Percentiles rank a stretch among this genome's conserved stretches.
Conservation (phyloP, 78 protist genomes). For the Bodo saltans region DNA sequence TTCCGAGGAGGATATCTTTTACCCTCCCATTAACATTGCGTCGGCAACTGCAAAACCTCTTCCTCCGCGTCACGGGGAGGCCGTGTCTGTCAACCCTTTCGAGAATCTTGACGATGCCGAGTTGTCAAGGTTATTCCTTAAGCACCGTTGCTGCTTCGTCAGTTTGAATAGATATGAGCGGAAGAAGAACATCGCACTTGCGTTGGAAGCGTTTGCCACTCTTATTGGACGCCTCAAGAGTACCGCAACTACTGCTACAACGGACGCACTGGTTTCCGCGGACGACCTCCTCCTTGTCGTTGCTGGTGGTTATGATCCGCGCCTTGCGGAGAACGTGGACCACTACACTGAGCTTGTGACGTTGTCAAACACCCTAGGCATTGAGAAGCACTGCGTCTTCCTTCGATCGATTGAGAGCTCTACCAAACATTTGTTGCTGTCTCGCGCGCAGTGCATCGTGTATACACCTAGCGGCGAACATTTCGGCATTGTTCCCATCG, state of each 20-base stretch:
- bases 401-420: conserved; percentile 40
- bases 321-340: conserved; percentile 76
- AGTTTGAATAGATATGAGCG: conserved; percentile 93
- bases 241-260: not conserved
- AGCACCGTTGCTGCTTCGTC: conserved; percentile 33
- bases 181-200: conserved; percentile 86
- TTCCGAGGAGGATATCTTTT: conserved; percentile 45
- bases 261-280: too few relatives aligned
- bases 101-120: not conserved
- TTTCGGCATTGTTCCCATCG: conserved; percentile 98
- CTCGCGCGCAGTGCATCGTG: conserved; percentile 39
- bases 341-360: conserved; percentile 54
- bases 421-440: conserved; percentile 16
- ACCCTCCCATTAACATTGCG: conserved; percentile 63
- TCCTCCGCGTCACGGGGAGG: too few relatives aligned
- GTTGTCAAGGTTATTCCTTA: not conserved
- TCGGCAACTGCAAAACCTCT: conserved; percentile 36
- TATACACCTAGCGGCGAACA: conserved; percentile 96
- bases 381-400: conserved; percentile 49
- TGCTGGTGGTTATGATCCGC: conserved; percentile 87
- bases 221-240: not conserved
- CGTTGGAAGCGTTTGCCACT: conserved; percentile 68
- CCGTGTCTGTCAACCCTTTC: too few relatives aligned
- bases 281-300: conserved; percentile 2
- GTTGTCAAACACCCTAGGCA: conserved; percentile 1